These are phyloP conservation scores for Boletus subcaerulescens DNA, from an alignment of 768 basidiomycete species.

Conservation along the genomic window DNA sequence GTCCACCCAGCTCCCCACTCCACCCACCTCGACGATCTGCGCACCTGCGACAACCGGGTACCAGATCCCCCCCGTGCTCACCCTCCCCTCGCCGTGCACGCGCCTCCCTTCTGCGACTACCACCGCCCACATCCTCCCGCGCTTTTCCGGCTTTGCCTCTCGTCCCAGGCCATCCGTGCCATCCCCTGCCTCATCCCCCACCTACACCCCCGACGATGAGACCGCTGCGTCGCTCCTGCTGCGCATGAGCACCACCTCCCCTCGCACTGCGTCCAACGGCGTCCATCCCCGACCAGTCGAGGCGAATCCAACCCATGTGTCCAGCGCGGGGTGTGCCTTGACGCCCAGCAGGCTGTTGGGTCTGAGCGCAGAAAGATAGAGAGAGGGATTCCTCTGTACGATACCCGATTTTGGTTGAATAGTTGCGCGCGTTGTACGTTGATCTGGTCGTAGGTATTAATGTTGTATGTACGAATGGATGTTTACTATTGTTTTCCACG, in stretches of 20 bases:
- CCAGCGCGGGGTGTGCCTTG: constrained; percentile 12
- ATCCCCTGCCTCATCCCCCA: constrained; percentile 21
- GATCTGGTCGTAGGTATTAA: neutral
- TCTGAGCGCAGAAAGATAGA: constrained; percentile 13
- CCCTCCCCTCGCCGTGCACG: constrained; percentile 35
- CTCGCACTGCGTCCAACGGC: constrained; percentile 1
- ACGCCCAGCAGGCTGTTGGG: constrained; percentile 29
- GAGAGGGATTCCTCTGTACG: neutral
- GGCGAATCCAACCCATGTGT: too few species aligned
- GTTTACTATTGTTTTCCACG: neutral
- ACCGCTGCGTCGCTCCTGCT: constrained; percentile 64
- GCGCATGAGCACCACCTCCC: constrained; percentile 47
- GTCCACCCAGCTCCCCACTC: constrained; percentile 46
- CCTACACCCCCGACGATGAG: constrained; percentile 58
- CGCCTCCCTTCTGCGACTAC: constrained; percentile 6
- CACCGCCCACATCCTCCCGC: constrained; percentile 15
- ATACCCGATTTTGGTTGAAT: neutral
- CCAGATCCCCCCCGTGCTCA: constrained; percentile 41
- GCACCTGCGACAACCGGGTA: constrained; percentile 35
- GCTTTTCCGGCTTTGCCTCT: constrained; percentile 20
- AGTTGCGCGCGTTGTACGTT: neutral
- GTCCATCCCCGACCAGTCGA: neutral
- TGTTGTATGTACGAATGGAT: neutral
- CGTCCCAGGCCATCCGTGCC: constrained; percentile 15
- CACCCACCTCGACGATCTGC: constrained; percentile 54